These are phyloP conservation scores for Aquilaria yunnanensis DNA, from an alignment of 345 rosid species.

Conservation along the genomic window DNA sequence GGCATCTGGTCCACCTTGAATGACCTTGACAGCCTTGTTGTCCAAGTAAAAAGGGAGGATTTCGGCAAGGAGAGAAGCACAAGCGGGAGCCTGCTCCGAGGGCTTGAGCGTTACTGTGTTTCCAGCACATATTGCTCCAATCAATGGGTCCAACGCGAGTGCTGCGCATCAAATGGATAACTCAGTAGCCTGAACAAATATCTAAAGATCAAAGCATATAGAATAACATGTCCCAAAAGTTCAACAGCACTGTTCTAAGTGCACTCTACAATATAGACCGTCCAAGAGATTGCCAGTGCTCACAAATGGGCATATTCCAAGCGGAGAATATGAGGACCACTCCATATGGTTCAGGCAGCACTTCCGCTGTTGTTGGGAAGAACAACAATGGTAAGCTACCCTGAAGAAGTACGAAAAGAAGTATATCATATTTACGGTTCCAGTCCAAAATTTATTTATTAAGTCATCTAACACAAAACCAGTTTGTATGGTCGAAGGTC, in stretches of 20 bases:
- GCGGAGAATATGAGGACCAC: slow-evolving; percentile 62
- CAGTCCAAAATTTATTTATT: no score
- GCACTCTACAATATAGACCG: no score
- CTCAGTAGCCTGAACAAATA: no score
- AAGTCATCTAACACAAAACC: no score
- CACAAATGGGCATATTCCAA: slow-evolving; percentile 91
- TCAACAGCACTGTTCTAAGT: no score
- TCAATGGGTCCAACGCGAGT: slow-evolving; percentile 64
- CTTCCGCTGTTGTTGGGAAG: slow-evolving; percentile 58
- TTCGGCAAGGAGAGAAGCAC: slow-evolving; percentile 48
- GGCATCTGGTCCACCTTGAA: slow-evolving; percentile 59
- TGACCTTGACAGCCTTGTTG: slow-evolving; percentile 53
- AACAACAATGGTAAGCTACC: slow-evolving; percentile 41
- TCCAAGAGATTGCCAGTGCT: slow-evolving; percentile 18
- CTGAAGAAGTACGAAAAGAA: slow-evolving; percentile 23
- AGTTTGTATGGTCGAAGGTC: background rate
- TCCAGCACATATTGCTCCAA: slow-evolving; percentile 94
- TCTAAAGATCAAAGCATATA: no score
- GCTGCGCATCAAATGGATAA: slow-evolving; percentile 34
- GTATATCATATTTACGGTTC: background rate
- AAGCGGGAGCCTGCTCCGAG: slow-evolving; percentile 62
- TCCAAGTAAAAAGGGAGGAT: slow-evolving; percentile 65
- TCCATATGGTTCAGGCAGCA: slow-evolving; percentile 71
- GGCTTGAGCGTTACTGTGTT: slow-evolving; percentile 71
- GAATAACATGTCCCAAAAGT: no score